Base-by-base conservation (phyloP, 2,329 filamentous ascomycete genomes). In the Aspergillus alliaceus region DNA sequence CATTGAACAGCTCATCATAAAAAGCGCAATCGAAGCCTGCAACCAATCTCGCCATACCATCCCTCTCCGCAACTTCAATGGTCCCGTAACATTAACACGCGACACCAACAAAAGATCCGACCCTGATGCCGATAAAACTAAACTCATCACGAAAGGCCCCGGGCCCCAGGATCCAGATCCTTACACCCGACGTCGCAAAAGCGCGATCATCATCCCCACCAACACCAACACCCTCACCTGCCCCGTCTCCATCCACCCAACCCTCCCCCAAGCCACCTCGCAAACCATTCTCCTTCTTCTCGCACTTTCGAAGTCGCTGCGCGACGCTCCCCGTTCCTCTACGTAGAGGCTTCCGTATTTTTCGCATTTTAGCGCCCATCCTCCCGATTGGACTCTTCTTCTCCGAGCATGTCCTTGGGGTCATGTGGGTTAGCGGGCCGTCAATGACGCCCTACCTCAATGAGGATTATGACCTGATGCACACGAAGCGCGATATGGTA, bases 361-460 rank as follows among this genome's bases (percentile, higher is more conserved):
- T 72, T 32, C 66, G 69, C 39, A 51, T 70, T 51, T 50, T 72
- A n/a, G 68, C 65, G 2, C 70, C 75, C 9, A 54, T 74, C 15
- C 51, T 74, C 15, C 75, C 77, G 1, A 74, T 78, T 56, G 60
- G 70, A 0, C 64, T 74, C 9, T 74, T 77, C 58, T 66, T 79
- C 63, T 69, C 70, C 24, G 72, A 77, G 56, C 71, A 80, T 59
- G 68, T 78, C 37, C 59, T 72, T 47, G 70, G 75, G 32, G 62
- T 77, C 25, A 75, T 77, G 68, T 73, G 72, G 67, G 76, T 80
- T 44, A 68, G 67, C 14, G 79, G 79, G 0, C 73, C 74, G 5
- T 91, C 88, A 20, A 95, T 95, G 90, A 88, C 88, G 54, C 90
- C 90, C 1, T 88, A 86, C 59, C 77, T 93, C 54, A 93, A 93